Conservation (phyloP, 768 basidiomycete species). For the Epithele typhae region DNA sequence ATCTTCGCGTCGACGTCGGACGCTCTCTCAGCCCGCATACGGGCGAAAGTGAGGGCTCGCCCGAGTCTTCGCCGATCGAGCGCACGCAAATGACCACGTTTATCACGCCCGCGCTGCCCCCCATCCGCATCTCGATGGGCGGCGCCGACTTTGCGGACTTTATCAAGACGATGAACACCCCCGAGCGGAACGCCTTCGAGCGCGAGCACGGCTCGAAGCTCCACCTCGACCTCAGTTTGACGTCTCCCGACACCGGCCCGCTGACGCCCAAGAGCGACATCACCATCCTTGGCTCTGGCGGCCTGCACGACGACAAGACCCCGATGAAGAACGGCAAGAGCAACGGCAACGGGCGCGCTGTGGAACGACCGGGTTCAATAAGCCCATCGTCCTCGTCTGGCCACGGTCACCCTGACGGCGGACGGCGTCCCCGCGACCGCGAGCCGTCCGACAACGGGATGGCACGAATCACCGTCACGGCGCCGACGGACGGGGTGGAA, state of each 20-base stretch:
- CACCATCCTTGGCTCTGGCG: conserved; percentile 14
- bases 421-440: too few species aligned
- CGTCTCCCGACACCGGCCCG: conserved; percentile 13
- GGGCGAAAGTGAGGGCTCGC: conserved; percentile 21
- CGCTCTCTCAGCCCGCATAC: conserved; percentile 41
- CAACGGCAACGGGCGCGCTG: too few species aligned
- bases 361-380: conserved; percentile 4
- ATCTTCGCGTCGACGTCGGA: conserved; percentile 17
- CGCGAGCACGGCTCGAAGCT: conserved; percentile 4
- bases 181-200: conserved; percentile 42
- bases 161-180: conserved; percentile 47
- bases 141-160: conserved; percentile 78
- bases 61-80: conserved; percentile 62
- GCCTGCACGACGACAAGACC: conserved; percentile 13
- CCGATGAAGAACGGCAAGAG: conserved; percentile 15
- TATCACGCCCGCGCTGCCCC: conserved; percentile 84
- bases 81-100: conserved; percentile 68
- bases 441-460: background rate
- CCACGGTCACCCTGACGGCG: conserved; percentile 21
- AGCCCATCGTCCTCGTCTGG: conserved; percentile 18
- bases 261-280: conserved; percentile 23
- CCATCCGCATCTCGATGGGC: conserved; percentile 87
- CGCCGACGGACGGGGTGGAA: conserved; percentile 43
- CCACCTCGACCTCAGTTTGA: conserved; percentile 12
- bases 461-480: conserved; percentile 42